phyloP scores from a whole-genome alignment of 2,329 filamentous ascomycete species.

The Fusarium musae region DNA sequence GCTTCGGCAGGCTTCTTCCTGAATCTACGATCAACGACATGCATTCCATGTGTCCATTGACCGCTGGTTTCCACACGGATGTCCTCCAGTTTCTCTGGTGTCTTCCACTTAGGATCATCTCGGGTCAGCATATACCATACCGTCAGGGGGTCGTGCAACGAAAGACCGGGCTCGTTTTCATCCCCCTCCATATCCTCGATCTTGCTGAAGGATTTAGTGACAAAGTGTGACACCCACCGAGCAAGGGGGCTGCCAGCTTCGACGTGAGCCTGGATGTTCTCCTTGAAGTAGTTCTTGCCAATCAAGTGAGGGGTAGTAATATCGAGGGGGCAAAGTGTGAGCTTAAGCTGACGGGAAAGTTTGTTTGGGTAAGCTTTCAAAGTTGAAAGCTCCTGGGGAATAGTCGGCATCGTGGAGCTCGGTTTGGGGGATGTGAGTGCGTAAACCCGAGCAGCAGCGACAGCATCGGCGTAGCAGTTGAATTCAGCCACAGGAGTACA shows the following conservation, averaged over 20 bases:
- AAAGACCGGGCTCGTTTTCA: slow-evolving; percentile 68
- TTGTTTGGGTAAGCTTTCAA: slow-evolving; percentile 71
- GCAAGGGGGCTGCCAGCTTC: slow-evolving; percentile 76
- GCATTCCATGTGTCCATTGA: slow-evolving; percentile 96
- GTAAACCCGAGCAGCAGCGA: slow-evolving; percentile 80
- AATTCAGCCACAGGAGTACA: slow-evolving; percentile 90
- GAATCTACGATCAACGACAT: slow-evolving; percentile 79
- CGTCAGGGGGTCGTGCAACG: slow-evolving; percentile 78
- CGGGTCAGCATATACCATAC: slow-evolving; percentile 80
- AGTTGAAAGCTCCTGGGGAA: slow-evolving; percentile 60
- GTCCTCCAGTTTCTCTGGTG: slow-evolving; percentile 74
- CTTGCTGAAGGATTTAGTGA: slow-evolving; percentile 76
- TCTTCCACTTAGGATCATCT: slow-evolving; percentile 68
- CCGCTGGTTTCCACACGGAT: slow-evolving; percentile 89
- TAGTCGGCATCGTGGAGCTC: slow-evolving; percentile 80
- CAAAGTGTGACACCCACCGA: slow-evolving; percentile 77
- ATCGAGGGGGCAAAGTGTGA: slow-evolving; percentile 81
- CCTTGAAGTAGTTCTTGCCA: slow-evolving; percentile 67
- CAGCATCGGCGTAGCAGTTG: slow-evolving; percentile 90
- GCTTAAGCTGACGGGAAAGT: slow-evolving; percentile 70
- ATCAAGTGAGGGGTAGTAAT: slow-evolving; percentile 79
- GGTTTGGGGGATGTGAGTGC: slow-evolving; percentile 81
- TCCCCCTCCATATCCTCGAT: slow-evolving; percentile 71
- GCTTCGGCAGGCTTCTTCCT: slow-evolving; percentile 63
- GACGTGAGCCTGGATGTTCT: slow-evolving; percentile 65